phyloP scores from a whole-genome alignment of 805 yeast genomes.

The Komagataella phaffii region DNA sequence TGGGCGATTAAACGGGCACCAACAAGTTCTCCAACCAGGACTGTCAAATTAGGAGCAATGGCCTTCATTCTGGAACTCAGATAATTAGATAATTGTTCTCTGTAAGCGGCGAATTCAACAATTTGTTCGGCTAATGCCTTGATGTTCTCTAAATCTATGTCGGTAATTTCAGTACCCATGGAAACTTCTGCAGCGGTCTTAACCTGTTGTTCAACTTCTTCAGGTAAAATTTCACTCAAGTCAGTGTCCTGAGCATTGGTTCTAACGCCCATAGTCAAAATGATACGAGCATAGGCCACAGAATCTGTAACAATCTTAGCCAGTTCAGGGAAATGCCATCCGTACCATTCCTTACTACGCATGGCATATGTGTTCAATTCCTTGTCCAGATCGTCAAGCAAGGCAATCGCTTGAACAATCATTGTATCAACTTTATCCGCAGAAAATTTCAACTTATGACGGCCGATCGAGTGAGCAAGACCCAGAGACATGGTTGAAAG shows the following conservation, averaged over 20 bases:
- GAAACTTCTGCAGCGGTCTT: constrained; percentile 97
- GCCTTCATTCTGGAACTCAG: constrained; percentile 94
- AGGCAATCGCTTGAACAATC: constrained; percentile 98
- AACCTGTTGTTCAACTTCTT: constrained; percentile 82
- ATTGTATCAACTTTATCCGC: constrained; percentile 98
- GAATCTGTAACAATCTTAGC: constrained; percentile 95
- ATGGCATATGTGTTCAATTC: constrained; percentile 96
- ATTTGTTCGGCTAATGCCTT: constrained; percentile 89
- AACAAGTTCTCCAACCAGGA: constrained; percentile 92
- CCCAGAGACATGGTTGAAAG: constrained; percentile 93
- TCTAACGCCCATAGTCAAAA: constrained; percentile 88
- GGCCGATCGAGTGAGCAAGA: constrained; percentile 96
- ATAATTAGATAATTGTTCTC: constrained; percentile 91
- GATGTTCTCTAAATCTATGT: constrained; percentile 77
- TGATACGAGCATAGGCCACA: constrained; percentile 90
- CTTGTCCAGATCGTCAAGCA: constrained; percentile 92
- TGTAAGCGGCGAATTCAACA: constrained; percentile 89
- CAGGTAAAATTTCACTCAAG: constrained; percentile 82
- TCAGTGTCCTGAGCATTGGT: constrained; percentile 85
- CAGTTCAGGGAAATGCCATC: constrained; percentile 99
- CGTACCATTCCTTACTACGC: constrained; percentile 99
- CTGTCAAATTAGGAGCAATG: constrained; percentile 94
- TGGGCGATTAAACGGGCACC: constrained; percentile 98
- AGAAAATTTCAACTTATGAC: constrained; percentile 93
- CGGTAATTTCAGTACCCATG: constrained; percentile 98